Evolutionary conservation across 179 eudicot species (phyloP), one percentile per base, ranked within the genome.

Genomic region (Silene vulgaris): DNA sequence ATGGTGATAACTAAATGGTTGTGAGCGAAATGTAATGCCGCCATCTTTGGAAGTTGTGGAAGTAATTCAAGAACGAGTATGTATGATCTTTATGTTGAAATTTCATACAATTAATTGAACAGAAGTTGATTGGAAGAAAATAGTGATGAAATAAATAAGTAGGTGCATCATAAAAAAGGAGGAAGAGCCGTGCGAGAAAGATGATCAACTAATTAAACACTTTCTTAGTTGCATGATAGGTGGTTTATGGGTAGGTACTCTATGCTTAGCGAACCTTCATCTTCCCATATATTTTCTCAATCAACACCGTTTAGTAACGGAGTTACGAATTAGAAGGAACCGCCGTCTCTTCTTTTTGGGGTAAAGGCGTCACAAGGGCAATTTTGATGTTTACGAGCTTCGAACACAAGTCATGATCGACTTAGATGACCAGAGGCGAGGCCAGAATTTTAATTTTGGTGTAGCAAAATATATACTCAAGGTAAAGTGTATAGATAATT

Each of bases 1-100:
- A 77, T 20, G 16, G 80, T 70, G 45, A 74, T 52, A 21, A 74
- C 48, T 17, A 74, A 70, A 12, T 28, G n/a, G 40, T 43, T 65
- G 73, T 80, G 76, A 37, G 40, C 60, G 19, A 65, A 54, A 43
- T 74, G 80, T 54, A 78, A 69, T 11, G 59, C 23, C 60, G 37
- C 76, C 80, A 71, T 78, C 52, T 71, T 48, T n/a, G 32, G 62
- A 54, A 0, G 26, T 23, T 16, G 1, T 26, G 29, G 4, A 66
- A 29, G 29, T 9, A 3, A 45, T 4, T 8, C 20, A 7, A 28
- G 13, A 12, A 5, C 3, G 20, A 13, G 35, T 30, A 69, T 40
- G 45, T 37, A 40, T 40, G 29, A 8, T 5, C 11, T 17, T 43
- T 30, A 5, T 65, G 2, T 4, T 30, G 19, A 13, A 32, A 30